Evolutionary conservation across 495 filamentous ascomycete species (phyloP).

Genomic region (Antarctomyces pellizariae): DNA sequence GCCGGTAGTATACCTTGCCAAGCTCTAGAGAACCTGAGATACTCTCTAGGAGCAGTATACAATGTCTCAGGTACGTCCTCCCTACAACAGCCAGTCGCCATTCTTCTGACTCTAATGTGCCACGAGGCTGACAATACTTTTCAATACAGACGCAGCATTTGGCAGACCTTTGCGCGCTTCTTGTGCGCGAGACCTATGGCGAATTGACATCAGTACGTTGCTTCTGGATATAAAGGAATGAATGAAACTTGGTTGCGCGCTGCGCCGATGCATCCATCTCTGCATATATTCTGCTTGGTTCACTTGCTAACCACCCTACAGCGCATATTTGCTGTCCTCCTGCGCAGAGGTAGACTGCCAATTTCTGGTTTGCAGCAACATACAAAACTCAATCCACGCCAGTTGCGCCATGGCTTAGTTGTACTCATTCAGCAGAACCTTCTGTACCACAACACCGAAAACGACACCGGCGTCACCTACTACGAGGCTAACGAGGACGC

Average conservation of each 20-base stretch:
- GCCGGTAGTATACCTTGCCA: slow-evolving; percentile 40
- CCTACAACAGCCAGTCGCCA: slow-evolving; percentile 1
- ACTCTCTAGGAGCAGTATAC: slow-evolving; percentile 36
- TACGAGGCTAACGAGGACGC: slow-evolving; percentile 59
- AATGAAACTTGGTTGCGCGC: neutral
- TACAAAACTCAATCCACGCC: slow-evolving; percentile 38
- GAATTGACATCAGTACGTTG: slow-evolving; percentile 67
- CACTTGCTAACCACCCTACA: slow-evolving; percentile 11
- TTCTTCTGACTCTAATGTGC: slow-evolving; percentile 3
- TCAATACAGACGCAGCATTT: slow-evolving; percentile 27
- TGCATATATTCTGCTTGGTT: too few species aligned
- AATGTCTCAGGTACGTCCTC: slow-evolving; percentile 30
- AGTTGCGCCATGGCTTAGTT: slow-evolving; percentile 53
- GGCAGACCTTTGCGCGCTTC: slow-evolving; percentile 64
- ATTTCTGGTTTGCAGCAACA: slow-evolving; percentile 39
- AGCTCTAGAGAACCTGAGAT: slow-evolving; percentile 51
- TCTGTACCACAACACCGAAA: slow-evolving; percentile 45
- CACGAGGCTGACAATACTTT: slow-evolving; percentile 1
- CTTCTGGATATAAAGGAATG: neutral
- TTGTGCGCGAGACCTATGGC: slow-evolving; percentile 75
- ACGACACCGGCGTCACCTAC: slow-evolving; percentile 35
- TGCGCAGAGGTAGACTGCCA: slow-evolving; percentile 52
- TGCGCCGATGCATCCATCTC: too few species aligned
- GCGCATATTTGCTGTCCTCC: slow-evolving; percentile 61
- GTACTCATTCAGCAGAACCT: slow-evolving; percentile 79